Conservation (phyloP, 2,329 filamentous ascomycete genomes). For the Fonsecaea pedrosoi region DNA sequence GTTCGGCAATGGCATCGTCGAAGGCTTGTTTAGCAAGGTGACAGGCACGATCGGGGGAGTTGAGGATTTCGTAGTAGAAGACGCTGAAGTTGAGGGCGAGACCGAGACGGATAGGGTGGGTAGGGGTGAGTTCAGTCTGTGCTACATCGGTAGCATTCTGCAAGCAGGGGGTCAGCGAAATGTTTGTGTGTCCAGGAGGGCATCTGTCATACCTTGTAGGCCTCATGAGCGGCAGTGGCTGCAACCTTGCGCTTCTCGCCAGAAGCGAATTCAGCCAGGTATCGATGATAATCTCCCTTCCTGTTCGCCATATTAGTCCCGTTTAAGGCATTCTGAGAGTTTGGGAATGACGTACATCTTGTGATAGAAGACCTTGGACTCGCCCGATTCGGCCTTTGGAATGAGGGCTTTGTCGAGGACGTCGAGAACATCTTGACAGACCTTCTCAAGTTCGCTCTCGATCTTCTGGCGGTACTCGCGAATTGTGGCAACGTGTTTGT, state of each 20-base stretch:
- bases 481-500: constrained; percentile 93
- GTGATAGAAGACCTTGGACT: constrained; percentile 99
- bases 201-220: constrained; percentile 81
- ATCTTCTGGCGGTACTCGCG: constrained; percentile 99
- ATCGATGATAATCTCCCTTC: constrained; percentile 98
- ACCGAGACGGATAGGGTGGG: constrained; percentile 96
- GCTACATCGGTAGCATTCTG: constrained; percentile 97
- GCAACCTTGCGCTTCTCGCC: constrained; percentile 91
- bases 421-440: constrained; percentile 96
- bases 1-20: constrained; percentile 97
- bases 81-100: constrained; percentile 99
- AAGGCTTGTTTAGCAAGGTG: constrained; percentile 99
- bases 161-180: constrained; percentile 27
- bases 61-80: constrained; percentile 99
- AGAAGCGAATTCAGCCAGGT: constrained; percentile 90
- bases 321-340: constrained; percentile 6
- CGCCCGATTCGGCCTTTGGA: constrained; percentile 92
- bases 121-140: constrained; percentile 95
- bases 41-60: constrained; percentile 96
- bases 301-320: constrained; percentile 55
- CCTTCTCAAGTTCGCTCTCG: constrained; percentile 93
- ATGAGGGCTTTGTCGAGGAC: constrained; percentile 93
- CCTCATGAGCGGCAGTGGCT: constrained; percentile 86
- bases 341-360: constrained; percentile 78
- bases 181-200: not conserved